Percentiles rank a stretch among this genome's conserved stretches.
Evolutionary conservation across 768 basidiomycete species (phyloP).

Genomic region (Boletus subparvulus): DNA sequence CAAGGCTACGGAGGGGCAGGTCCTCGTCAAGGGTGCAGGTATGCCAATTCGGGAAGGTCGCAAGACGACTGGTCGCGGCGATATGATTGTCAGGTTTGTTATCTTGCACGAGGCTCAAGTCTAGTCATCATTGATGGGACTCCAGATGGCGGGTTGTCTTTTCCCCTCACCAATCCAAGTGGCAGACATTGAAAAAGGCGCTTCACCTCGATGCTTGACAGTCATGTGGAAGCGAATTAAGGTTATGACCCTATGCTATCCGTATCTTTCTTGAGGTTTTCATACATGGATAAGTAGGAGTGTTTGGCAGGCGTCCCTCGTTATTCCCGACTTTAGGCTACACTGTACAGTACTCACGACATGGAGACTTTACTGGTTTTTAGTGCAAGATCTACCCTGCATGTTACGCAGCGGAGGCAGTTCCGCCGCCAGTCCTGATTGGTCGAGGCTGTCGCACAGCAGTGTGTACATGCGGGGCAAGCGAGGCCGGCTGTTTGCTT

Average conservation of each 20-base stretch:
- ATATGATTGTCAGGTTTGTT: slow-evolving; percentile 58
- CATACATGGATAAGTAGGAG: slow-evolving; percentile 16
- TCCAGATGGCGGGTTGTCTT: slow-evolving; percentile 35
- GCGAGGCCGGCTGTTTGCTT: slow-evolving; percentile 17
- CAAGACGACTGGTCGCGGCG: slow-evolving; percentile 54
- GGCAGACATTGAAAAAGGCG: slow-evolving; percentile 30
- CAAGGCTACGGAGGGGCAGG: slow-evolving; percentile 48
- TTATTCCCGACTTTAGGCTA: slow-evolving; percentile 8
- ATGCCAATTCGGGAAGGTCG: slow-evolving; percentile 64
- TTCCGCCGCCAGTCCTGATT: neutral
- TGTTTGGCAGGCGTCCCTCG: slow-evolving; percentile 8
- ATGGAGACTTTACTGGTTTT: slow-evolving; percentile 6
- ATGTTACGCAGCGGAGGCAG: neutral
- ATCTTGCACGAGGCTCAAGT: slow-evolving; percentile 1
- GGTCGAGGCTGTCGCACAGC: neutral
- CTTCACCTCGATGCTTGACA: slow-evolving; percentile 28
- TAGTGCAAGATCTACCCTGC: neutral
- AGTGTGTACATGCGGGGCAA: slow-evolving; percentile 15
- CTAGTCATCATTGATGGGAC: slow-evolving; percentile 1
- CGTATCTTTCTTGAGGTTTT: slow-evolving; percentile 16
- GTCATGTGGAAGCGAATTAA: slow-evolving; percentile 3
- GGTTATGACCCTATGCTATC: slow-evolving; percentile 23
- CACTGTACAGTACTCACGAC: slow-evolving; percentile 32
- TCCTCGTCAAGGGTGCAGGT: slow-evolving; percentile 57
- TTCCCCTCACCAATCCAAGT: slow-evolving; percentile 31